These are phyloP conservation scores for Trichothecium sympodiale DNA, from an alignment of 2,329 filamentous ascomycete genomes.

Conservation along the genomic window DNA sequence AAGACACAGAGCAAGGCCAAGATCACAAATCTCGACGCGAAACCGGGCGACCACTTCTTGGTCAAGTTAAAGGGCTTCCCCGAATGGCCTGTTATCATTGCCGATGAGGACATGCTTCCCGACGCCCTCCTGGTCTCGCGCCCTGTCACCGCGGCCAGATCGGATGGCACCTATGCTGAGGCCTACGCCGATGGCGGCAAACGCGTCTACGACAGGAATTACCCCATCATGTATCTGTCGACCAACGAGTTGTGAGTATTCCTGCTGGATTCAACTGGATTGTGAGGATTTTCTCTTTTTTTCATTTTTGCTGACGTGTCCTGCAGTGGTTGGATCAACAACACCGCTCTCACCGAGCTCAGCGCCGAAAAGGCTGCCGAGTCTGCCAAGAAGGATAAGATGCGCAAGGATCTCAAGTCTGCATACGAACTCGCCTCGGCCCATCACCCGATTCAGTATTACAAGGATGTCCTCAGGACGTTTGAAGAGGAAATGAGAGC, in stretches of 20 bases:
- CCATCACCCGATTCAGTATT: slow-evolving; percentile 65
- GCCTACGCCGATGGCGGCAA: slow-evolving; percentile 83
- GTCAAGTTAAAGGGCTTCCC: slow-evolving; percentile 92
- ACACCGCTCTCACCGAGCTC: slow-evolving; percentile 70
- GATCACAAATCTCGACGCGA: slow-evolving; percentile 62
- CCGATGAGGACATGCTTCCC: slow-evolving; percentile 90
- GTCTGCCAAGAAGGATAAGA: slow-evolving; percentile 60
- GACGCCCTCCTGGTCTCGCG: slow-evolving; percentile 63
- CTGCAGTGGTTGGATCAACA: slow-evolving; percentile 77
- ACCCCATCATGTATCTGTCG: slow-evolving; percentile 86
- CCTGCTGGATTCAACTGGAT: not conserved
- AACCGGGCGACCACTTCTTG: slow-evolving; percentile 86
- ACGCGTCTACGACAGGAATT: slow-evolving; percentile 73
- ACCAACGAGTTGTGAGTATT: slow-evolving; percentile 92
- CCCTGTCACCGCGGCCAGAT: slow-evolving; percentile 70
- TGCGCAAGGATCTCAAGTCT: slow-evolving; percentile 64
- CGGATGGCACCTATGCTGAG: slow-evolving; percentile 78
- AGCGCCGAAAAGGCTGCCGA: slow-evolving; percentile 57
- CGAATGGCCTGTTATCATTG: slow-evolving; percentile 88
- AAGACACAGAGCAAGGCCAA: slow-evolving; percentile 73
- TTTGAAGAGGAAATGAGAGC: slow-evolving; percentile 55
- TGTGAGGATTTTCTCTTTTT: not conserved
- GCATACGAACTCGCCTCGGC: slow-evolving; percentile 76
- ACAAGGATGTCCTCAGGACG: slow-evolving; percentile 68
- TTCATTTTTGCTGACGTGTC: not conserved